Conservation (phyloP, 2,329 filamentous ascomycete genomes). For the Trematosphaeria pertusa region DNA sequence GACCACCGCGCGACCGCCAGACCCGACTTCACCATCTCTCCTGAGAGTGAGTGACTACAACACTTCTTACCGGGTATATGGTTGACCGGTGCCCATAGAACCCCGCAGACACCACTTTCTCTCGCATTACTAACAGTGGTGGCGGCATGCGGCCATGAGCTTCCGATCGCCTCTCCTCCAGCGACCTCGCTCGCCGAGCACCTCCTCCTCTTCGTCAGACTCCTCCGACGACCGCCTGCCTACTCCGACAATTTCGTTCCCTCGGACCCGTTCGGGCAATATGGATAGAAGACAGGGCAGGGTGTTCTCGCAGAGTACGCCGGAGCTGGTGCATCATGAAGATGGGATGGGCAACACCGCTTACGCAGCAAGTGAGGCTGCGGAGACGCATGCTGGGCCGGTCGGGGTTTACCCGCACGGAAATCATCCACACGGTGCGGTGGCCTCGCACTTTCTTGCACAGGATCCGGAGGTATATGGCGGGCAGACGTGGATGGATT, state of each 20-base stretch:
- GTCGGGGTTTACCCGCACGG: too few species aligned
- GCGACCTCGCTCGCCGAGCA: slow-evolving; percentile 12
- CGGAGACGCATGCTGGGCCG: slow-evolving; percentile 7
- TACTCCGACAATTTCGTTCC: background rate
- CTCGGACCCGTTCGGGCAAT: too few species aligned
- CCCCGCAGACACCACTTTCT: background rate
- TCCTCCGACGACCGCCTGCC: slow-evolving; percentile 5
- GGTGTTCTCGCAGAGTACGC: slow-evolving; percentile 22
- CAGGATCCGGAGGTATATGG: slow-evolving; percentile 25
- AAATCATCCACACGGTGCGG: slow-evolving; percentile 26
- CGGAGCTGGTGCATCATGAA: slow-evolving; percentile 20
- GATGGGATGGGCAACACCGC: slow-evolving; percentile 18
- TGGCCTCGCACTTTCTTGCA: slow-evolving; percentile 37
- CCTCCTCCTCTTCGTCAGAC: slow-evolving; percentile 6
- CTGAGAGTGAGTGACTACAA: slow-evolving; percentile 2
- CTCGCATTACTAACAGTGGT: slow-evolving; percentile 15
- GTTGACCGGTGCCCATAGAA: slow-evolving; percentile 1
- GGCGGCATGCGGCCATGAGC: slow-evolving; percentile 40
- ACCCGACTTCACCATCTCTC: background rate
- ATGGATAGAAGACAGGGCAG: slow-evolving; percentile 8
- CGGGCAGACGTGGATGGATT: slow-evolving; percentile 46
- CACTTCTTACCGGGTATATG: too few species aligned
- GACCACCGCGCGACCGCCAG: slow-evolving; percentile 4
- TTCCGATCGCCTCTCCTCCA: slow-evolving; percentile 18
- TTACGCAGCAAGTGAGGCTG: slow-evolving; percentile 4